A percentile compares a stretch with the other conserved stretches of the same genome.
Conservation (phyloP, 1,284 basidiomycete species). For the Ustilago curta region DNA sequence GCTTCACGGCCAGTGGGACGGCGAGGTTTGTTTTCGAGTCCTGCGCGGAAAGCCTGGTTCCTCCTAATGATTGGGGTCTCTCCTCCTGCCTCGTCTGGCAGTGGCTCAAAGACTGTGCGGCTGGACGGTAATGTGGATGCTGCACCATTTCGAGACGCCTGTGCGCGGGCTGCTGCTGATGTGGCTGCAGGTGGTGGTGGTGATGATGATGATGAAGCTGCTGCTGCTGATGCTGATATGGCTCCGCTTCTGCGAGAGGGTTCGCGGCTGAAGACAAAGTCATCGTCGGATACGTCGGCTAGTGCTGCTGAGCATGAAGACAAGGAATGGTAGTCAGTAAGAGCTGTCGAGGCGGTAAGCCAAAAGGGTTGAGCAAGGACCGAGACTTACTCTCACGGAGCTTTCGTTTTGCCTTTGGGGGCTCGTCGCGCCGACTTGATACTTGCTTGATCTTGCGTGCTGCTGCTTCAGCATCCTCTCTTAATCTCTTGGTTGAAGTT, state of each 20-base stretch:
- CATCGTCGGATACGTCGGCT: slow-evolving; percentile 44
- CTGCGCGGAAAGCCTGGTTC: slow-evolving; percentile 51
- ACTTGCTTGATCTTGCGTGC: slow-evolving; percentile 35
- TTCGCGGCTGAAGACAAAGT: slow-evolving; percentile 53
- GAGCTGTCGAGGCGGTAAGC: neutral
- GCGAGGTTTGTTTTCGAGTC: slow-evolving; percentile 44
- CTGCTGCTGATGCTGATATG: slow-evolving; percentile 14
- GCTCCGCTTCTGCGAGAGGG: slow-evolving; percentile 19
- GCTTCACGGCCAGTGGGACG: slow-evolving; percentile 37
- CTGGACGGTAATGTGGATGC: slow-evolving; percentile 12
- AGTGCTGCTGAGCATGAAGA: slow-evolving; percentile 13
- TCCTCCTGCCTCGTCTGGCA: slow-evolving; percentile 45
- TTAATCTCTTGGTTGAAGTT: slow-evolving; percentile 9
- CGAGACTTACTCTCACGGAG: slow-evolving; percentile 35
- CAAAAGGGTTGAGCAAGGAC: neutral
- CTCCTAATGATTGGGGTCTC: slow-evolving; percentile 55
- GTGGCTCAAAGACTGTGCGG: slow-evolving; percentile 49
- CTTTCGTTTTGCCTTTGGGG: slow-evolving; percentile 33
- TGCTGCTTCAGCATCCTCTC: slow-evolving; percentile 28
- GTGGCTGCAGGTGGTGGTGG: slow-evolving; percentile 8
- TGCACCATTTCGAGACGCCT: slow-evolving; percentile 24
- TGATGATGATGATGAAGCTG: slow-evolving; percentile 1
- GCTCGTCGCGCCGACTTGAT: slow-evolving; percentile 22
- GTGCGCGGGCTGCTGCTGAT: slow-evolving; percentile 9
- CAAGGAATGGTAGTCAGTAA: slow-evolving; percentile 2